Evolutionary conservation across 75 land plant species (phyloP).

Genomic region (Cupressus sempervirens): DNA sequence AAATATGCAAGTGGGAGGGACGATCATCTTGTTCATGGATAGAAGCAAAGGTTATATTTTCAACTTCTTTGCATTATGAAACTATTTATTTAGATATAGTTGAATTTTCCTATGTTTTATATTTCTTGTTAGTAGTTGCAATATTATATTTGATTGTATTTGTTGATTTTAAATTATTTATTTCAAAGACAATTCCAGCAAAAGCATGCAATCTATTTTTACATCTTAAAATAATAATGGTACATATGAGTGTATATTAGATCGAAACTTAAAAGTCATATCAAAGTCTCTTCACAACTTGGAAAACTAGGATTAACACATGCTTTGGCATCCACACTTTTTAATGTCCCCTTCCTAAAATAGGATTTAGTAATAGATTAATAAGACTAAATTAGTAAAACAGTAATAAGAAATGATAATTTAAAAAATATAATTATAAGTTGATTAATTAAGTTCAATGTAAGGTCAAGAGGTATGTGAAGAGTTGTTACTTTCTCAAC

Average conservation of each 20-base stretch:
- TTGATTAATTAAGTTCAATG: too few species aligned
- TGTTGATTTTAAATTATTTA: not conserved
- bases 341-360: too few species aligned
- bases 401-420: too few species aligned
- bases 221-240: not conserved
- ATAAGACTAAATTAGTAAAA: too few species aligned
- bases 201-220: not conserved
- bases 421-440: too few species aligned
- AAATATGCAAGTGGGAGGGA: constrained; percentile 7
- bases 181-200: not conserved
- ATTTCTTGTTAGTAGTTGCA: not conserved
- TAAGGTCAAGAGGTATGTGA: too few species aligned
- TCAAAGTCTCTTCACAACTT: not conserved
- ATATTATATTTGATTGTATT: not conserved
- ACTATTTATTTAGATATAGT: not conserved
- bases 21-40: constrained; percentile 1
- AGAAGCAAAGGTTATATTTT: constrained; percentile 5
- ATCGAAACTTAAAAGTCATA: not conserved
- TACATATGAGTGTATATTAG: not conserved
- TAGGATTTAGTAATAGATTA: too few species aligned
- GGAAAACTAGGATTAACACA: not conserved
- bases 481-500: too few species aligned
- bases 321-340: not conserved
- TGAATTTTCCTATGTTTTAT: not conserved
- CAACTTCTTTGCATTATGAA: not conserved